phyloP scores from a whole-genome alignment of 2,329 filamentous ascomycete species.

The Dothiorella sarmentorum region DNA sequence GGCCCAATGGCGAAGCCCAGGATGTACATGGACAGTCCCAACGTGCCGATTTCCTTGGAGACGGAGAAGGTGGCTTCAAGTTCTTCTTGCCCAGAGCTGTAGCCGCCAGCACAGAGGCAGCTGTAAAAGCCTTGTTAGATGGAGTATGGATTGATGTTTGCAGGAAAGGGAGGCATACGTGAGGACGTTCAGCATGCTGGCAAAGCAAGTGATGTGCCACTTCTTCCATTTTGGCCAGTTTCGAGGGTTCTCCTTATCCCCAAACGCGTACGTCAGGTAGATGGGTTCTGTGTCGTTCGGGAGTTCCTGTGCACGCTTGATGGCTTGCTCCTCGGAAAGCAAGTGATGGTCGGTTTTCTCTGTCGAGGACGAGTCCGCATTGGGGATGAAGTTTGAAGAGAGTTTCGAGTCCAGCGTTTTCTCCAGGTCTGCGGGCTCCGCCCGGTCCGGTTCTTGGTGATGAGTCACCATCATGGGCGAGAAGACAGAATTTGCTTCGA shows the following conservation, averaged over 20 bases:
- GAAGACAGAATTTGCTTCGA: background rate
- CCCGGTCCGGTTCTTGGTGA: background rate
- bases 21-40: conserved; percentile 31
- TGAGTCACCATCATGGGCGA: background rate
- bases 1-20: conserved; percentile 30
- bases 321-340: conserved; percentile 22
- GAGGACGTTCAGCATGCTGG: conserved; percentile 33
- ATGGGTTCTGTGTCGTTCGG: conserved; percentile 23
- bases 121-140: background rate
- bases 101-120: conserved; percentile 16
- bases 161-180: conserved; percentile 1
- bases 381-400: background rate
- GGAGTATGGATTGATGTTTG: background rate
- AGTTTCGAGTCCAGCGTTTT: conserved; percentile 12
- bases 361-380: background rate
- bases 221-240: conserved; percentile 39
- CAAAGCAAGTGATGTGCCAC: conserved; percentile 43
- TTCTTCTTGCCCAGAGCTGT: conserved; percentile 11
- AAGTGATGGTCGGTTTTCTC: background rate
- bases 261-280: conserved; percentile 22
- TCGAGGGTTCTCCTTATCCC: conserved; percentile 37
- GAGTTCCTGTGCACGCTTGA: conserved; percentile 19
- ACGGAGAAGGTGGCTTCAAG: background rate
- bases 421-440: background rate
- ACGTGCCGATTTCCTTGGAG: conserved; percentile 7